phyloP scores from a whole-genome alignment of 768 basidiomycete species.

The Boletus sp. region DNA sequence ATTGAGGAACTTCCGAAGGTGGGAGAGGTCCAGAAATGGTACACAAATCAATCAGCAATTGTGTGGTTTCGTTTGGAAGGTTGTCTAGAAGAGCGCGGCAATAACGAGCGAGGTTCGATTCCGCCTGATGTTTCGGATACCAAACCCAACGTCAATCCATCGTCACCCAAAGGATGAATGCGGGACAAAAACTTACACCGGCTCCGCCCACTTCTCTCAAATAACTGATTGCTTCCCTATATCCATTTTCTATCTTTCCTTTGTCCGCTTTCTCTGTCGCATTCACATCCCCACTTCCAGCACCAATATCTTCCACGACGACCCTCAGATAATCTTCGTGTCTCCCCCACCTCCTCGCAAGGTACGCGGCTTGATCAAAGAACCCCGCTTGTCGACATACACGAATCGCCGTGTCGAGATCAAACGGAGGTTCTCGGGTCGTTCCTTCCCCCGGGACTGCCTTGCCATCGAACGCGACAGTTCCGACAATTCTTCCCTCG shows the following conservation, averaged over 20 bases:
- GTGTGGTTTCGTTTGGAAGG: conserved; percentile 85
- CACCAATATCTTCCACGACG: conserved; percentile 85
- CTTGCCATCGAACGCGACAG: conserved; percentile 16
- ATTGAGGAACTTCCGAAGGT: conserved; percentile 21
- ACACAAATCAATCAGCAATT: conserved; percentile 88
- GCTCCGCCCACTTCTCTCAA: conserved; percentile 74
- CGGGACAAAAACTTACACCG: conserved; percentile 50
- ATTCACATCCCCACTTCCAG: conserved; percentile 8
- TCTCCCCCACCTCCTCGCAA: conserved; percentile 86
- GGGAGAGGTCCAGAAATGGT: conserved; percentile 58
- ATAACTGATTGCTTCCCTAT: conserved; percentile 77
- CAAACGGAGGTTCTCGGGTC: conserved; percentile 81
- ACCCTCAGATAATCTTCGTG: conserved; percentile 94
- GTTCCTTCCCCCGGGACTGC: conserved; percentile 36
- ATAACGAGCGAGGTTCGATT: conserved; percentile 82
- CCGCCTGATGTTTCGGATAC: conserved; percentile 52
- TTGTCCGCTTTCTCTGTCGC: conserved; percentile 15
- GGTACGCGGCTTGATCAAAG: conserved; percentile 90
- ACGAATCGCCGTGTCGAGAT: conserved; percentile 93
- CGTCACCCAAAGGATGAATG: background rate
- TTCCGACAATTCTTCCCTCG: conserved; percentile 52
- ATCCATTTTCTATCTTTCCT: conserved; percentile 42
- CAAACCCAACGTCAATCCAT: background rate
- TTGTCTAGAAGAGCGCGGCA: conserved; percentile 81
- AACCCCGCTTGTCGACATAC: conserved; percentile 97